Evolutionary conservation across 495 filamentous ascomycete genomes (phyloP), one percentile per base, ranked within the genome.

Genomic region (Penicillium canescens): DNA sequence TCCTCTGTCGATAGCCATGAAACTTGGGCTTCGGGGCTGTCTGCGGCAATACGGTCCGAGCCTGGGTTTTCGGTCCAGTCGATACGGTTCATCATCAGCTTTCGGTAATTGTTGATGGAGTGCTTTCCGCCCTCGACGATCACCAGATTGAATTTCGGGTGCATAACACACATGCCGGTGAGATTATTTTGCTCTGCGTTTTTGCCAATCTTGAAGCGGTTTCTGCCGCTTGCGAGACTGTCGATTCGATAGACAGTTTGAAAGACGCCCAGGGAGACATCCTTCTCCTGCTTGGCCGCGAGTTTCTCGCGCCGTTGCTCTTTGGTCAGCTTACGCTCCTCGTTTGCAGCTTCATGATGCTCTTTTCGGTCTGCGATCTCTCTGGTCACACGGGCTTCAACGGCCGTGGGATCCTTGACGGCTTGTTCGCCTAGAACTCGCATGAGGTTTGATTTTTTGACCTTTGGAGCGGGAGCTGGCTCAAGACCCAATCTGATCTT

Each of bases 361-460:
- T 86, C 75, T 39, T 85, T 80, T 33, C 94, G 91, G 24, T 93
- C 92, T 38, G 86, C 86, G 41, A 99, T 96, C 61, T 98, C 90
- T 20, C 83, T 77, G 70, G 89, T 95, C 34, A 99, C 94, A 23
- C 90, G 84, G 34, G 94, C 92, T 72, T 99, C 94, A 28, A 98
- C 92, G 16, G 94, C 94, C 2, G 94, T 99, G 9, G 94, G 94
- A 67, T 99, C 94, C 61, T 96, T 96, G 59, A 99, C 92, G 3
- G 94, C 94, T 68, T 96, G 89, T 64, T 98, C 91, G 39, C 94
- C 94, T n/a, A 98, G 76, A 3, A 99, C 94, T 42, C 92, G 87
- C 94, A 98, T 97, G 49, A 98, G 78, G 66, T 98, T 98, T 44
- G 84, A 86, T 67, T 93, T 94, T 72, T 96, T 97, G 59, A 97